A percentile compares a stretch with the other conserved stretches of the same genome.
Evolutionary conservation across 2,329 filamentous ascomycete species (phyloP).

Genomic region (Colletotrichum sublineola): DNA sequence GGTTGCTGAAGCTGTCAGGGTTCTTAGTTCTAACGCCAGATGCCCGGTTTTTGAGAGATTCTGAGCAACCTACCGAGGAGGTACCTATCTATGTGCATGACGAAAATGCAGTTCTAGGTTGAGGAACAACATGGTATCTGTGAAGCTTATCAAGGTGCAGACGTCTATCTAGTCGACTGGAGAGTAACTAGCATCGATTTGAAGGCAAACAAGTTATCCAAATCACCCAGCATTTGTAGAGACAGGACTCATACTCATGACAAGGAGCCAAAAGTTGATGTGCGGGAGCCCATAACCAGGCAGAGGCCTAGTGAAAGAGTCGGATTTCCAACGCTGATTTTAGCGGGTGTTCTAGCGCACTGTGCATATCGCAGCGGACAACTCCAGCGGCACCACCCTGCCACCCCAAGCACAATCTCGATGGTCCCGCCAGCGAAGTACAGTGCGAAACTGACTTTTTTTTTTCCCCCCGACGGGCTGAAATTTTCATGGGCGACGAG

Average conservation of each 20-base stretch:
- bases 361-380: slow-evolving; percentile 6
- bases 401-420: not conserved
- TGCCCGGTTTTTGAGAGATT: too few relatives aligned
- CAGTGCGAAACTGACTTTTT: slow-evolving; percentile 36
- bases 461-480: not conserved
- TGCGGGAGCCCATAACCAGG: not conserved
- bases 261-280: too few relatives aligned
- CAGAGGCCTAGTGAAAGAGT: not conserved
- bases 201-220: fast-evolving
- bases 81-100: not conserved
- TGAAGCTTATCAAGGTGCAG: not conserved
- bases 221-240: not conserved
- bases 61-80: not conserved
- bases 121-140: not conserved
- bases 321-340: not conserved
- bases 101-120: not conserved
- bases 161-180: too few relatives aligned
- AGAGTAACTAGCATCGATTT: not conserved
- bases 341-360: slow-evolving; percentile 10
- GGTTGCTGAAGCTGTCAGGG: not conserved
- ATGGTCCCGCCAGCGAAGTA: not conserved
- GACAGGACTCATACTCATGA: not conserved
- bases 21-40: not conserved
- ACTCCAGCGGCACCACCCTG: not conserved
- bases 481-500: slow-evolving; percentile 36